Evolutionary conservation across 1,284 basidiomycete genomes (phyloP).

Genomic region (Caloboletus firmus): DNA sequence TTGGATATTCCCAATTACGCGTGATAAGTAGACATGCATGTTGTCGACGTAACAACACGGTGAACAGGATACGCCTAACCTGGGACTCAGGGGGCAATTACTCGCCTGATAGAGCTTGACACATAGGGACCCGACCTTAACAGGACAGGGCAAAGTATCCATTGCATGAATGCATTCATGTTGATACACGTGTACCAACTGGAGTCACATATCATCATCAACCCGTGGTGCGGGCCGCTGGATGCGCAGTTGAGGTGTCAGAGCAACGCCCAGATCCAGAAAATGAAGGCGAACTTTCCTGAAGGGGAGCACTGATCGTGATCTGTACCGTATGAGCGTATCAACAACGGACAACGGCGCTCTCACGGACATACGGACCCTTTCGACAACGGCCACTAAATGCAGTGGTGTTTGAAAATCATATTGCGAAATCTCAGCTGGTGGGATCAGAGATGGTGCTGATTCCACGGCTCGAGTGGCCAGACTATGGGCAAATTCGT

Average conservation of each 20-base stretch:
- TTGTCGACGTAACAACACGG: conserved; percentile 30
- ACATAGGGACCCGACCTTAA: conserved; percentile 15
- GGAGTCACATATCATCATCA: conserved; percentile 8
- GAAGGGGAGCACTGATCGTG: conserved; percentile 23
- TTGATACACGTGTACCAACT: conserved; percentile 29
- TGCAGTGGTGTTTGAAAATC: conserved; percentile 25
- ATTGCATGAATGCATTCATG: conserved; percentile 13
- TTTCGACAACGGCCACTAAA: conserved; percentile 24
- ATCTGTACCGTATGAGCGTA: conserved; percentile 29
- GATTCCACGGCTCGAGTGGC: conserved; percentile 21
- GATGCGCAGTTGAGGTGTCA: conserved; percentile 19
- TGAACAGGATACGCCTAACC: conserved; percentile 6
- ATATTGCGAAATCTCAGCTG: conserved; percentile 24
- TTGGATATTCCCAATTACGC: conserved; percentile 24
- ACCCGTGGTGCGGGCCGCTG: conserved; percentile 8
- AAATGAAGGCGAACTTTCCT: conserved; percentile 24
- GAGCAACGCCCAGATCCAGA: conserved; percentile 25
- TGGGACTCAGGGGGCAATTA: conserved; percentile 19
- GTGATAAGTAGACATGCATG: conserved; percentile 18
- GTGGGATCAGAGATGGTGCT: conserved; percentile 23
- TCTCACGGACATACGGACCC: conserved; percentile 33
- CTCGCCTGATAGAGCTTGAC: conserved; percentile 19
- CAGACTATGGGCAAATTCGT: conserved; percentile 5
- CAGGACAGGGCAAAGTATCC: conserved; percentile 5
- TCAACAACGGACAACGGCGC: conserved; percentile 16